Percentiles rank a stretch among this genome's conserved stretches.
Conservation (phyloP, 148 eudicot genomes). For the Heliosperma pusillum region DNA sequence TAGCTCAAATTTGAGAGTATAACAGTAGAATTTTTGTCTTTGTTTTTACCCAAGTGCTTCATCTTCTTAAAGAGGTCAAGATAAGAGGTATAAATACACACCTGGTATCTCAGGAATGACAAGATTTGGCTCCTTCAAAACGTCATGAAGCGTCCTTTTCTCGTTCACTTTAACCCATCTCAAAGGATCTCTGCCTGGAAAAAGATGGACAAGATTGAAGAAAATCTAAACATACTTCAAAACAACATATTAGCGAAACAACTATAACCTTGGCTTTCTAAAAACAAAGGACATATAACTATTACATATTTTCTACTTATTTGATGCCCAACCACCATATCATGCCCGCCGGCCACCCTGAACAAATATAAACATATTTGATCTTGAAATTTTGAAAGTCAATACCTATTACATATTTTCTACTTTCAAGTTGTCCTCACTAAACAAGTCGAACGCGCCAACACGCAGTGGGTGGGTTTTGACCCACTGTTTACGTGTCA, state of each 20-base stretch:
- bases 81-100: conserved; percentile 17
- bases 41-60: background rate
- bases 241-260: background rate
- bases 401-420: too few species aligned
- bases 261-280: background rate
- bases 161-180: conserved; percentile 75
- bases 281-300: background rate
- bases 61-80: background rate
- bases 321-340: too few species aligned
- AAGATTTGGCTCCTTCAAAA: conserved; percentile 55
- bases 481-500: too few species aligned
- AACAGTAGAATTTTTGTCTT: background rate
- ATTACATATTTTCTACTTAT: too few species aligned
- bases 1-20: too few species aligned
- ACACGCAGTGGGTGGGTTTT: too few species aligned
- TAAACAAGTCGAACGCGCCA: too few species aligned
- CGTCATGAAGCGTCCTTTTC: conserved; percentile 63
- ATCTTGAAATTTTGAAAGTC: too few species aligned
- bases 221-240: background rate
- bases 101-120: conserved; percentile 90
- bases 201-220: conserved; percentile 13
- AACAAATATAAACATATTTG: background rate
- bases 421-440: too few species aligned
- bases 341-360: too few species aligned
- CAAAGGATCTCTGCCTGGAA: conserved; percentile 46